These are phyloP conservation scores for Blepharisma stoltei DNA, from an alignment of 73 alveolate genomes.

Conservation along the genomic window DNA sequence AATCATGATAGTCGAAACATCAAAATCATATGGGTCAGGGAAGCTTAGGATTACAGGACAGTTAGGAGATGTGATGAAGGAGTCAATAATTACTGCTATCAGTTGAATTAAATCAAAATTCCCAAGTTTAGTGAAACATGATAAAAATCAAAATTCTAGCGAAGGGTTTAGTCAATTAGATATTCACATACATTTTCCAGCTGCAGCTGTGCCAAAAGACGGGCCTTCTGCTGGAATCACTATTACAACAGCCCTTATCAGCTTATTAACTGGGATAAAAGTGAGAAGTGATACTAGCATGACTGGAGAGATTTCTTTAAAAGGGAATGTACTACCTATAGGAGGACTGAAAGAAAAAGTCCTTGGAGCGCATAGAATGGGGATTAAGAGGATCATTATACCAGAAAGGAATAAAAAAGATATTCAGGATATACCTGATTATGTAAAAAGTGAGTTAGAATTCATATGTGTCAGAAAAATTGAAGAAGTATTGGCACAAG, in stretches of 20 bases:
- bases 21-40: slow-evolving; percentile 56
- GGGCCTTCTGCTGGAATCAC: slow-evolving; percentile 93
- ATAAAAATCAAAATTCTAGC: slow-evolving; percentile 33
- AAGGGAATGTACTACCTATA: slow-evolving; percentile 78
- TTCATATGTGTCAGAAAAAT: background rate
- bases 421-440: slow-evolving; percentile 46
- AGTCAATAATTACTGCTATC: slow-evolving; percentile 28
- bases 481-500: too few species aligned
- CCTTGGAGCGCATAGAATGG: slow-evolving; percentile 79
- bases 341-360: slow-evolving; percentile 89
- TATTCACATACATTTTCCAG: slow-evolving; percentile 87
- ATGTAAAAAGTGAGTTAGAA: slow-evolving; percentile 25
- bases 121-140: slow-evolving; percentile 35
- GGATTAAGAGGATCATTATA: slow-evolving; percentile 50
- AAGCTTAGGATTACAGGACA: slow-evolving; percentile 74
- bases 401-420: slow-evolving; percentile 49
- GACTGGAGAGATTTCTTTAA: slow-evolving; percentile 85
- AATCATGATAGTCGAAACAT: slow-evolving; percentile 66
- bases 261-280: slow-evolving; percentile 60
- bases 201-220: slow-evolving; percentile 89
- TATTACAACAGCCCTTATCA: slow-evolving; percentile 75
- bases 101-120: slow-evolving; percentile 56
- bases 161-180: slow-evolving; percentile 58
- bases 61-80: slow-evolving; percentile 85
- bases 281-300: slow-evolving; percentile 54